These are phyloP conservation scores for Candida pseudoglaebosa DNA, from an alignment of 805 yeast genomes.

Conservation along the genomic window DNA sequence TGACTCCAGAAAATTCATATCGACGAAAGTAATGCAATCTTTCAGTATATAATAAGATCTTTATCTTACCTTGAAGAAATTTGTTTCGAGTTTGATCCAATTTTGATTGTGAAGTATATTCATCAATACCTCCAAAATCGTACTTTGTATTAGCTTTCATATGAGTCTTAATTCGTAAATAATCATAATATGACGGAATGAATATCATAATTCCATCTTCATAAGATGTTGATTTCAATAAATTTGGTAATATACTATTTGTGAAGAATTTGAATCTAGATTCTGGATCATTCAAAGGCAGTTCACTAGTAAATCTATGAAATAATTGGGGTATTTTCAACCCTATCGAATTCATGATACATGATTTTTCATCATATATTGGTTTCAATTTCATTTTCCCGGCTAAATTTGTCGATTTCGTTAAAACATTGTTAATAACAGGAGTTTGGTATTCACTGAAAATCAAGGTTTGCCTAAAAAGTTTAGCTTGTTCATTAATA, in stretches of 20 bases:
- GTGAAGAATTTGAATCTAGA: conserved; percentile 79
- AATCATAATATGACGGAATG: conserved; percentile 85
- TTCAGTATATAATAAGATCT: conserved; percentile 84
- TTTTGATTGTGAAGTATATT: conserved; percentile 73
- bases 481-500: conserved; percentile 73
- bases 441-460: conserved; percentile 81
- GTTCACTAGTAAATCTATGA: conserved; percentile 57
- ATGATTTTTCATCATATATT: conserved; percentile 37
- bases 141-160: conserved; percentile 59
- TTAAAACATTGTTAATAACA: conserved; percentile 57
- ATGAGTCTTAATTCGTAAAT: conserved; percentile 70
- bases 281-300: conserved; percentile 69
- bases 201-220: conserved; percentile 76
- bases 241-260: conserved; percentile 68
- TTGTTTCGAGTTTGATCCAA: conserved; percentile 65
- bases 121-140: conserved; percentile 71
- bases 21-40: conserved; percentile 91
- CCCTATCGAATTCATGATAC: conserved; percentile 64
- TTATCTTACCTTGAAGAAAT: conserved; percentile 58
- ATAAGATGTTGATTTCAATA: conserved; percentile 54
- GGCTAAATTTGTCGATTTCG: conserved; percentile 49
- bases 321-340: conserved; percentile 64
- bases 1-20: conserved; percentile 79
- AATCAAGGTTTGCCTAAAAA: conserved; percentile 72
- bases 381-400: conserved; percentile 61